Evolutionary conservation across 208 protist genomes (phyloP), one percentile per base, ranked within the genome.

Genomic region (Acanthamoeba rhysodes): DNA sequence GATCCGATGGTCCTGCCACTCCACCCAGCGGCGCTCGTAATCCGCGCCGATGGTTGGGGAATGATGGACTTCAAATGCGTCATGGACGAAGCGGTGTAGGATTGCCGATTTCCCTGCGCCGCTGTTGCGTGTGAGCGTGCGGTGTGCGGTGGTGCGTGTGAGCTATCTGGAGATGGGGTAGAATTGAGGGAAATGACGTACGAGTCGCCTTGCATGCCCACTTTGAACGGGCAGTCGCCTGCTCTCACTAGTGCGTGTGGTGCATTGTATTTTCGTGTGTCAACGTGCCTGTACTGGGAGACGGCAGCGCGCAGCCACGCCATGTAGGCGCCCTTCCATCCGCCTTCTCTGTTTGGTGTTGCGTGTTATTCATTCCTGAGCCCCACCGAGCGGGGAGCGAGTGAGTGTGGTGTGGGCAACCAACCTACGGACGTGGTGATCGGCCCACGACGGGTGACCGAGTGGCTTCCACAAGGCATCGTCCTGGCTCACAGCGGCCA

Each of bases 271-370:
- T 0, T 8, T 37, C 18, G 32, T 22, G 29, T 32, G 68, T 16
- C 32, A 74, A 74, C 45, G 12, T 14, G 27, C 45, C 45, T 62
- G 78, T 4, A 87, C 24, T 62, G 78, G 4, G 32, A 3, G n/a
- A 37, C 16, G 78, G 24, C 24, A 32, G 78, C 32, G 29, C 78
- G 78, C 7, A 87, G 50, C 78, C 78, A 87, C 16, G 78, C 37
- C 78, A 87, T 87, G 48, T 87, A 87, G 7, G 78, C 78, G 2
- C 7, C 48, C 50, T 87, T 87, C 78, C 78, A 87, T 22, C 78
- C 78, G 45, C 50, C 48, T 24, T 55, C 50, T 0, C 78, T 87
- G 20, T 20, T 45, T 45, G 4, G 41, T 45, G 41, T 45, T 45
- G 41, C 9, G 1, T 45, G 41, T 2, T 41, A 41, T 41, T 0